Evolutionary conservation across 257 asterid species (phyloP).

Genomic region (Cinchona pubescens): DNA sequence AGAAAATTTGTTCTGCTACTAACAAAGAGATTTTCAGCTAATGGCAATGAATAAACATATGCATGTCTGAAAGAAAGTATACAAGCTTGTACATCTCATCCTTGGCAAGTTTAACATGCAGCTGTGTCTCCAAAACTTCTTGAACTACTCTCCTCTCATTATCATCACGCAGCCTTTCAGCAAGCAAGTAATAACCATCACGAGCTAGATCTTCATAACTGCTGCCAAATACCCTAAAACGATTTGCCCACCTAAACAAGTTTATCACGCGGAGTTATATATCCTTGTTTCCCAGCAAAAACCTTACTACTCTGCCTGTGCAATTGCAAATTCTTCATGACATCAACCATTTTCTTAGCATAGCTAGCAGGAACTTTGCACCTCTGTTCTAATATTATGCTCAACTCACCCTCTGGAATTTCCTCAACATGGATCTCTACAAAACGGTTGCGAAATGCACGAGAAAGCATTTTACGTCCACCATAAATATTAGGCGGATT

Average conservation of each 20-base stretch:
- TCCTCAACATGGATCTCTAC: conserved; percentile 99
- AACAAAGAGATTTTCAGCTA: neutral
- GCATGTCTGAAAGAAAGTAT: conserved; percentile 8
- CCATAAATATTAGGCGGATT: conserved; percentile 92
- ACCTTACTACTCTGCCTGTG: conserved; percentile 83
- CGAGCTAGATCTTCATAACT: conserved; percentile 74
- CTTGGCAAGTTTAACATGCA: conserved; percentile 47
- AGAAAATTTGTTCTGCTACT: conserved; percentile 5
- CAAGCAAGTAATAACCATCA: conserved; percentile 87
- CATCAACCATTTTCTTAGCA: conserved; percentile 76
- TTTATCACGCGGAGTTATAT: conserved; percentile 97
- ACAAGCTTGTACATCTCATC: conserved; percentile 71
- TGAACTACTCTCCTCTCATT: conserved; percentile 66
- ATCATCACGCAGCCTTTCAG: conserved; percentile 85
- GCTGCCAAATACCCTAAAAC: conserved; percentile 49
- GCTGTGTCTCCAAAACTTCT: conserved; percentile 60
- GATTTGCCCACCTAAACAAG: conserved; percentile 93
- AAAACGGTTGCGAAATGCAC: conserved; percentile 98
- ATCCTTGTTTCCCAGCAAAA: conserved; percentile 98
- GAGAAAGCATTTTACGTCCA: conserved; percentile 90
- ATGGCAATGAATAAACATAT: neutral
- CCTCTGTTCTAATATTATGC: conserved; percentile 63
- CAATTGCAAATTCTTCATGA: conserved; percentile 90
- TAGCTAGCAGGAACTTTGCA: conserved; percentile 63
- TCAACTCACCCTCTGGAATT: conserved; percentile 84